Evolutionary conservation across 305 asterid genomes (phyloP).

Genomic region (Plantago coronopus): DNA sequence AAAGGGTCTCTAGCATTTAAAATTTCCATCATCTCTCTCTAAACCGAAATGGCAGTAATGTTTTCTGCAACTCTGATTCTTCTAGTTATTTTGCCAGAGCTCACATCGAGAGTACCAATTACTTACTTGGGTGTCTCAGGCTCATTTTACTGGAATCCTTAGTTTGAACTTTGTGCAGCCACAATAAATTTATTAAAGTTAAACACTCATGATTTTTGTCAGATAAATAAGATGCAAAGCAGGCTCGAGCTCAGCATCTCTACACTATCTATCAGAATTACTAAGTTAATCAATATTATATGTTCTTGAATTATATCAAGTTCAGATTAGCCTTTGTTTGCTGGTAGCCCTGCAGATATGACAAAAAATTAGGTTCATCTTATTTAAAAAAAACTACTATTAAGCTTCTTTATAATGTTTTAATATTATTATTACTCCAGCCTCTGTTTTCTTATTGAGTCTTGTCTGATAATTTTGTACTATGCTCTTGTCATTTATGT

Average conservation of each 20-base stretch:
- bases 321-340: too few relatives aligned
- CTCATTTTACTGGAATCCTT: not conserved
- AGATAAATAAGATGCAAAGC: not conserved
- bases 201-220: not conserved
- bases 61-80: not conserved
- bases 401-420: too few relatives aligned
- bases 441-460: too few relatives aligned
- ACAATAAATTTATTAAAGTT: not conserved
- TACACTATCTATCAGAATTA: not conserved
- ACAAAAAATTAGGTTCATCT: too few relatives aligned
- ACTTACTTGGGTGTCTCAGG: not conserved
- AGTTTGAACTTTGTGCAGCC: not conserved
- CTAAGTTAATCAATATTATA: not conserved
- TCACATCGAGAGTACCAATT: constrained; percentile 2
- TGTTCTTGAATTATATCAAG: too few relatives aligned
- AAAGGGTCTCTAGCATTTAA: not conserved
- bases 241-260: constrained; percentile 1
- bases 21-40: too few relatives aligned
- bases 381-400: too few relatives aligned
- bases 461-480: too few relatives aligned
- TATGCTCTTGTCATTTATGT: too few relatives aligned
- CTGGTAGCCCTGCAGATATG: too few relatives aligned
- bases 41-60: too few relatives aligned
- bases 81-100: not conserved
- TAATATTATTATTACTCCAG: too few relatives aligned